Percentiles rank a stretch among this genome's conserved stretches.
phyloP scores from a whole-genome alignment of 164 flowering plant genomes.

The Houttuynia cordata region DNA sequence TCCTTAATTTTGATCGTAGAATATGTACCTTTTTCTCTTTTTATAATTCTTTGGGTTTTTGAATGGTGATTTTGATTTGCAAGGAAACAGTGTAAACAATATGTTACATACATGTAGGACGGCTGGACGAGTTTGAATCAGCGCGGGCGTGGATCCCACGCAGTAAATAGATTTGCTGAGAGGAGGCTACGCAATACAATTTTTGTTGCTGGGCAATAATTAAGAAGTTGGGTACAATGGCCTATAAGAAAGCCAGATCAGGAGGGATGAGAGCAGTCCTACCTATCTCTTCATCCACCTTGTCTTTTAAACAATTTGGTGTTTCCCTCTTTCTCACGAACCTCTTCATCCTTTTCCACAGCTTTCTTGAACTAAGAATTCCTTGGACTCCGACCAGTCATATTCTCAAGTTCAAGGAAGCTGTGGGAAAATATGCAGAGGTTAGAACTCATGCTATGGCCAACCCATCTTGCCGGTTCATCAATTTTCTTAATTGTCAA shows the following conservation, averaged over 20 bases:
- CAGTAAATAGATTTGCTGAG: neutral
- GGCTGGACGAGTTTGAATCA: neutral
- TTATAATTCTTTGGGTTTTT: too few relatives aligned
- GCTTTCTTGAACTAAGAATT: conserved; percentile 8
- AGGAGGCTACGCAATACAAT: neutral
- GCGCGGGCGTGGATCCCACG: neutral
- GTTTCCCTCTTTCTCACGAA: conserved; percentile 22
- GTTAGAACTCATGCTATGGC: neutral
- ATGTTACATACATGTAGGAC: too few relatives aligned
- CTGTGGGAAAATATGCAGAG: conserved; percentile 4
- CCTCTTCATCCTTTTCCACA: conserved; percentile 8
- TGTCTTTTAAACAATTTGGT: too few relatives aligned
- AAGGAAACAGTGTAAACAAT: neutral
- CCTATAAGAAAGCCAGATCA: neutral
- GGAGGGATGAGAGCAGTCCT: neutral
- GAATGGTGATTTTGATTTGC: neutral
- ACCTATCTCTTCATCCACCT: neutral
- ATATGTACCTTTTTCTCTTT: too few relatives aligned
- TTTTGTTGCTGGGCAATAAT: neutral
- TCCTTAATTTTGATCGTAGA: too few relatives aligned
- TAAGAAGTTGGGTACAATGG: neutral
- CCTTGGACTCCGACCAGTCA: neutral
- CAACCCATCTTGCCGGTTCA: neutral
- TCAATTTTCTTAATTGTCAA: neutral
- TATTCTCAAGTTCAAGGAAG: conserved; percentile 2